phyloP scores from a whole-genome alignment of 2,329 filamentous ascomycete species.

The Teratosphaeriaceae sp. region DNA sequence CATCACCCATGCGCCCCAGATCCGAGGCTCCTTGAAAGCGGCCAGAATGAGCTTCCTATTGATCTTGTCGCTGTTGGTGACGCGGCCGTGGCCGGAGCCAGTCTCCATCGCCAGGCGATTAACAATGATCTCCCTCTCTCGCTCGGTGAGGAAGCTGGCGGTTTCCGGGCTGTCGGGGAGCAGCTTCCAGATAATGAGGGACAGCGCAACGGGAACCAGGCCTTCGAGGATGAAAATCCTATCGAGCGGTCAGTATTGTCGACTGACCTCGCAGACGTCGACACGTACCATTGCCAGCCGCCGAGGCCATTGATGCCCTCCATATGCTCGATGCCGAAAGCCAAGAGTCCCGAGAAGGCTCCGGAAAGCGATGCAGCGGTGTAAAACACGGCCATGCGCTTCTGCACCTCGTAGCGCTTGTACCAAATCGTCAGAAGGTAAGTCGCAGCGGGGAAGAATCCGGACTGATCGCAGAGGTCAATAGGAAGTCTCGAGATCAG shows the following conservation, averaged over 20 bases:
- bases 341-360: slow-evolving; percentile 3
- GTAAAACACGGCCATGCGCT: slow-evolving; percentile 5
- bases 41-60: slow-evolving; percentile 32
- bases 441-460: slow-evolving; percentile 24
- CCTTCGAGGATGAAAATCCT: slow-evolving; percentile 20
- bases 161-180: slow-evolving; percentile 54
- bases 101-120: slow-evolving; percentile 30
- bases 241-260: slow-evolving; percentile 13
- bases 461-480: background rate
- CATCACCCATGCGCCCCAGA: slow-evolving; percentile 33
- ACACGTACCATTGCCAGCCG: slow-evolving; percentile 11
- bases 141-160: slow-evolving; percentile 49
- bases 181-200: slow-evolving; percentile 36
- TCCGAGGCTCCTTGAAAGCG: slow-evolving; percentile 42
- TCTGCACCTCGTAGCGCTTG: slow-evolving; percentile 5
- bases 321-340: slow-evolving; percentile 4
- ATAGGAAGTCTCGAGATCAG: too few species aligned
- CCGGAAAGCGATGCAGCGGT: slow-evolving; percentile 4
- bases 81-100: slow-evolving; percentile 11
- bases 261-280: too few species aligned
- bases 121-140: slow-evolving; percentile 35
- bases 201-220: slow-evolving; percentile 30
- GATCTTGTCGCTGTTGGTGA: slow-evolving; percentile 26
- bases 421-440: slow-evolving; percentile 4
- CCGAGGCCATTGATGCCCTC: slow-evolving; percentile 1